phyloP scores from a whole-genome alignment of 257 asterid species.

The Ilex asprella region DNA sequence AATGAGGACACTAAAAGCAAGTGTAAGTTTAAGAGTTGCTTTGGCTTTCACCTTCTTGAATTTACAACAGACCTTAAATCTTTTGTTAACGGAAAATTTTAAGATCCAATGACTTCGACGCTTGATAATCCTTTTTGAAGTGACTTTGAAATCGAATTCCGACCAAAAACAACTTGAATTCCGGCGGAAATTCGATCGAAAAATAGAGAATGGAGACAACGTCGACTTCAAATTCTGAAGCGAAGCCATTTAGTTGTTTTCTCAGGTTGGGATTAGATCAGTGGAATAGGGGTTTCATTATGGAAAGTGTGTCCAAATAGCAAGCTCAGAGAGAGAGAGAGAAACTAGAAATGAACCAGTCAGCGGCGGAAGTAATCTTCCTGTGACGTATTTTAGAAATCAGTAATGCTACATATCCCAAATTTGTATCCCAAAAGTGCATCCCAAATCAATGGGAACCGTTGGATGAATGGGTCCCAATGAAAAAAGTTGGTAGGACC shows the following conservation, averaged over 20 bases:
- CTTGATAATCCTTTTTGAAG: slow-evolving; percentile 21
- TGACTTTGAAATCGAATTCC: slow-evolving; percentile 17
- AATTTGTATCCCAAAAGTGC: too few species aligned
- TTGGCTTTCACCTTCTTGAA: slow-evolving; percentile 37
- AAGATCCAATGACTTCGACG: slow-evolving; percentile 21
- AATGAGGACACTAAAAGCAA: background rate
- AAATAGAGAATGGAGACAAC: slow-evolving; percentile 13
- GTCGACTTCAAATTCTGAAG: slow-evolving; percentile 51
- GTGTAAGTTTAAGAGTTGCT: slow-evolving; percentile 19
- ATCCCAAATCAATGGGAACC: too few species aligned
- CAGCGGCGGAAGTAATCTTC: slow-evolving; percentile 14
- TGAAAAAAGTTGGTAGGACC: too few species aligned
- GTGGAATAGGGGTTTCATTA: slow-evolving; percentile 9
- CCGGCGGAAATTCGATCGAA: slow-evolving; percentile 29
- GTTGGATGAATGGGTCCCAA: too few species aligned
- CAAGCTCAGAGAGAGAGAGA: background rate
- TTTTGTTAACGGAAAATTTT: slow-evolving; percentile 20
- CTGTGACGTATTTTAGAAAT: slow-evolving; percentile 41
- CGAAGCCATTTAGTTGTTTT: slow-evolving; percentile 36
- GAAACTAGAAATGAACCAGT: background rate
- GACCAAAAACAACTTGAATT: slow-evolving; percentile 24
- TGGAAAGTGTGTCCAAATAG: background rate
- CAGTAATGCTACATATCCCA: too few species aligned
- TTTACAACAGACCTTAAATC: slow-evolving; percentile 47
- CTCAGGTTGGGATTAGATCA: background rate